Evolutionary conservation across 2,329 filamentous ascomycete species (phyloP).

Genomic region (Elsinoe australis): DNA sequence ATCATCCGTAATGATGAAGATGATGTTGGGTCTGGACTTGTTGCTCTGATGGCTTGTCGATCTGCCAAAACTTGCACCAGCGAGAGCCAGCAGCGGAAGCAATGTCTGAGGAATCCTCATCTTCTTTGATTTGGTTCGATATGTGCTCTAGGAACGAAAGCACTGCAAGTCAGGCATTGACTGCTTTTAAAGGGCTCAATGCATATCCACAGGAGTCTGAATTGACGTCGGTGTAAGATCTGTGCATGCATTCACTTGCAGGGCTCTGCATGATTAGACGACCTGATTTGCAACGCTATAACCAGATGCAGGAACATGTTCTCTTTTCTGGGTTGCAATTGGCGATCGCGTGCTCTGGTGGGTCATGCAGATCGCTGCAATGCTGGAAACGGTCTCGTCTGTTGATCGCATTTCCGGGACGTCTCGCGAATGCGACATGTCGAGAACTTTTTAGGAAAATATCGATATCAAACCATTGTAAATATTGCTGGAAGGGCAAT

Average conservation of each 20-base stretch:
- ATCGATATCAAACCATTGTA: too few species aligned
- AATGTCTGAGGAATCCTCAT: neutral
- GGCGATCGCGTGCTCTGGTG: too few species aligned
- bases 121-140: neutral
- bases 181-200: neutral
- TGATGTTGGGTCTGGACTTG: constrained; percentile 47
- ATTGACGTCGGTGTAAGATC: neutral
- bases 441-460: too few species aligned
- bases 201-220: neutral
- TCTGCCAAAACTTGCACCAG: too few species aligned
- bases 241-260: neutral
- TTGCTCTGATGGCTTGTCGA: neutral
- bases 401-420: too few species aligned
- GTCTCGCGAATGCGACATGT: too few species aligned
- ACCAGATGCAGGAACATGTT: neutral
- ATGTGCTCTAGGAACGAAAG: too few species aligned
- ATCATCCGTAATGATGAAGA: constrained; percentile 62
- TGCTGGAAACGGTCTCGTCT: neutral
- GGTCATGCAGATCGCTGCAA: too few species aligned
- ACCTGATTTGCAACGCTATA: constrained; percentile 7
- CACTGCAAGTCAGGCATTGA: too few species aligned
- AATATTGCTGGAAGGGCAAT: too few species aligned
- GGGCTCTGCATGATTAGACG: neutral
- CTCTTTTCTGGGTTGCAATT: neutral
- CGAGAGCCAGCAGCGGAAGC: too few species aligned